Conservation (phyloP, 192 early-diverging fungal species). For the Funneliformis geosporum region DNA sequence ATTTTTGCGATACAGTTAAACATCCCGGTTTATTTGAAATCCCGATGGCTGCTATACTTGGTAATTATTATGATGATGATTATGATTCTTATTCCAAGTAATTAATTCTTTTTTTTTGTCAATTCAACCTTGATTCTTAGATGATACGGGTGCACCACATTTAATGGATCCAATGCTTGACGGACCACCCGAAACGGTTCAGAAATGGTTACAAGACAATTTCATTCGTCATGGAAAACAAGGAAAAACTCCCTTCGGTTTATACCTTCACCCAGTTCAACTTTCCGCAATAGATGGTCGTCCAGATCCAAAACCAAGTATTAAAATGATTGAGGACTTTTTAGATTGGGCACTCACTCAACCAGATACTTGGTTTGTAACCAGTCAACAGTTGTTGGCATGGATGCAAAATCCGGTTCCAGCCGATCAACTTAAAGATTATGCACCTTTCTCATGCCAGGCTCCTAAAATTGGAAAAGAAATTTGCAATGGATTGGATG, state of each 20-base stretch:
- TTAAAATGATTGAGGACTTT: conserved; percentile 47
- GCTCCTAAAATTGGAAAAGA: conserved; percentile 57
- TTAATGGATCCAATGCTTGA: conserved; percentile 55
- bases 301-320: conserved; percentile 33
- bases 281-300: conserved; percentile 39
- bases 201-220: conserved; percentile 53
- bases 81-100: neutral
- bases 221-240: conserved; percentile 56
- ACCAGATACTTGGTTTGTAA: conserved; percentile 74
- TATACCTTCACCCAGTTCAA: conserved; percentile 48
- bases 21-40: conserved; percentile 68
- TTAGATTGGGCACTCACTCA: conserved; percentile 53
- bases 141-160: conserved; percentile 30
- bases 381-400: conserved; percentile 64
- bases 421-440: conserved; percentile 58
- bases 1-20: conserved; percentile 49
- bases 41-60: conserved; percentile 60
- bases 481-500: conserved; percentile 74
- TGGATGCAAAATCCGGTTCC: conserved; percentile 84
- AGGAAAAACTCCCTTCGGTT: conserved; percentile 56
- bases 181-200: conserved; percentile 43
- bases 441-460: conserved; percentile 67
- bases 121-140: neutral
- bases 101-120: conserved; percentile 1
- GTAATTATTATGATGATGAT: conserved; percentile 30